Conservation (phyloP, 768 basidiomycete genomes). For the Lyophyllum semitale region DNA sequence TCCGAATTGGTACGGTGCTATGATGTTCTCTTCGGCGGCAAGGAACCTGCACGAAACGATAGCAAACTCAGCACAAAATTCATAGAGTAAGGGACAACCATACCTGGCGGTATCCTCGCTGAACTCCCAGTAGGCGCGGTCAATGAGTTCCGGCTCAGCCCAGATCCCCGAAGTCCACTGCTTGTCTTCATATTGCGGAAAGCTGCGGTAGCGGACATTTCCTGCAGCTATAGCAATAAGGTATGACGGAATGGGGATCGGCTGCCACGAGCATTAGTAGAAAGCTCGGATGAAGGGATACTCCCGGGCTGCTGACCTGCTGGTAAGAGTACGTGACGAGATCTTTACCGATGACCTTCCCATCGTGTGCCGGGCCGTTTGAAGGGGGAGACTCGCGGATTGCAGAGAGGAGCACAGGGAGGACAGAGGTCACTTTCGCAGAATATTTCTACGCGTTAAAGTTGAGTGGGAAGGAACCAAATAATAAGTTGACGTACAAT, state of each 20-base stretch:
- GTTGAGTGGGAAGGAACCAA: background rate
- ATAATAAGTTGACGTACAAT: slow-evolving; percentile 44
- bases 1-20: slow-evolving; percentile 78
- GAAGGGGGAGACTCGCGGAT: slow-evolving; percentile 75
- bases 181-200: slow-evolving; percentile 59
- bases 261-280: slow-evolving; percentile 40
- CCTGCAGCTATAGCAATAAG: slow-evolving; percentile 91
- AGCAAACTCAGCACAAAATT: background rate
- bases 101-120: slow-evolving; percentile 81
- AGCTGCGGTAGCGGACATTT: slow-evolving; percentile 73
- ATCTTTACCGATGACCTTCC: slow-evolving; percentile 75
- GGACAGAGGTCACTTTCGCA: slow-evolving; percentile 74
- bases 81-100: background rate
- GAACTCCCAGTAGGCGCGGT: slow-evolving; percentile 85
- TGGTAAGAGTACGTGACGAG: slow-evolving; percentile 72
- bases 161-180: slow-evolving; percentile 86
- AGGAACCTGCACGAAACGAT: slow-evolving; percentile 56
- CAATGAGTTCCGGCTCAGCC: slow-evolving; percentile 86
- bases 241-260: slow-evolving; percentile 85
- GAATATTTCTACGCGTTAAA: slow-evolving; percentile 66
- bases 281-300: background rate
- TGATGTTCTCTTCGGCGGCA: slow-evolving; percentile 71
- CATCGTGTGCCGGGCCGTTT: slow-evolving; percentile 69
- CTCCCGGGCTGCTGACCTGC: slow-evolving; percentile 53
- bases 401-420: slow-evolving; percentile 88